Base-by-base conservation (phyloP, 495 filamentous ascomycete genomes). In the Aspergillus baeticus region DNA sequence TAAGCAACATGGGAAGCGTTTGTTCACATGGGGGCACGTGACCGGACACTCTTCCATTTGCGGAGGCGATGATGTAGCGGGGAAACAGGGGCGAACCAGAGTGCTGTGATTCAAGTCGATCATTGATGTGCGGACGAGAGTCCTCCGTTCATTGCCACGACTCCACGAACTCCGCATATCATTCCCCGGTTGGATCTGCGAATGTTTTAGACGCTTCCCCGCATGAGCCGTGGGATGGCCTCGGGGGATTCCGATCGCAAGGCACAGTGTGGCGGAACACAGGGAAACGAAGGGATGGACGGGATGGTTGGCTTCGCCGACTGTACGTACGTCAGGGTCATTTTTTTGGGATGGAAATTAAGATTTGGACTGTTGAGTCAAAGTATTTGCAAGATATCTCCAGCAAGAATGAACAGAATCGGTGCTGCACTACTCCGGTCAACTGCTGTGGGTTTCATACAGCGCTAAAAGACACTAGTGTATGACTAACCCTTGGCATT, bases 111-210 rank as follows among this genome's bases (percentile, higher is more conserved):
- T n/a, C 26, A 29, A 29, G 26, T 29, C 26, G 26, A 29, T 29
- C 26, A 3, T 8, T 29, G 26, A 29, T 29, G 14, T 18, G 8
- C 60, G 60, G 60, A 63, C 15, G 20, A 63, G 34, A 38, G 47
- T 59, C 53, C 43, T 63, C 60, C 60, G 52, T 29, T 43, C 26
- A 10, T 11, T 21, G 14, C 36, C 38, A 43, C 45, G 1, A 6
- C 13, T 22, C n/a, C n/a, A n/a, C 4, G 38, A 39, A n/a, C 15
- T 29, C 35, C 45, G 15, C 26, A 23, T 14, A 29, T 17, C 26
- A 23, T 35, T 48, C 45, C 45, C 45, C 45, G 45, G 23, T 20
- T 34, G 15, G 7, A 14, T 15, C 45, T 21, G 8, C 45, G 22
- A 31, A 15, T 11, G 36, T 3, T 4, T 38, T 17, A 11, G 15